Percentiles rank a stretch among this genome's conserved stretches.
Conservation (phyloP, 768 basidiomycete species). For the Leccinellum luteum region DNA sequence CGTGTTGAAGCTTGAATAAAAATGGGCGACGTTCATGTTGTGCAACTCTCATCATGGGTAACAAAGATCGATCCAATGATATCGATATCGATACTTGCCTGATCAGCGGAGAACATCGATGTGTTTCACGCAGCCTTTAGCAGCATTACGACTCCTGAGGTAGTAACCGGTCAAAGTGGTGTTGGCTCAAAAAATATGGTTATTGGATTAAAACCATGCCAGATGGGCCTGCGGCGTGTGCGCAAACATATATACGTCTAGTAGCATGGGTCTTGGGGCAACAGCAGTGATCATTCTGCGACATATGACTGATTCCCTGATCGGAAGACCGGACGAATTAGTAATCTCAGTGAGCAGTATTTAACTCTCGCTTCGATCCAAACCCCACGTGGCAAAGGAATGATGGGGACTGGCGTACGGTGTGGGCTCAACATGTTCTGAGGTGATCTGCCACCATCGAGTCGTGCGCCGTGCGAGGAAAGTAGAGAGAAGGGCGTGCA, state of each 20-base stretch:
- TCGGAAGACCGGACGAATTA: no score
- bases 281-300: conserved; percentile 26
- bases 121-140: not conserved
- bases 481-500: not conserved
- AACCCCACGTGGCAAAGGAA: no score
- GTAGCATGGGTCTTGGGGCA: conserved; percentile 20
- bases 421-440: no score
- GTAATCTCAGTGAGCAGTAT: no score
- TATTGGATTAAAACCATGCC: not conserved
- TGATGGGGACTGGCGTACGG: no score
- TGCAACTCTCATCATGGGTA: not conserved
- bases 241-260: not conserved
- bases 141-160: not conserved
- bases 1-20: not conserved
- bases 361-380: no score
- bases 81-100: not conserved
- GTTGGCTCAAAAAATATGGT: no score
- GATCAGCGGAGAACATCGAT: not conserved
- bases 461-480: no score
- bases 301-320: conserved; percentile 27
- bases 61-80: not conserved
- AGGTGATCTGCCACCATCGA: no score
- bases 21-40: not conserved
- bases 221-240: not conserved
- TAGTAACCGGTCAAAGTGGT: no score